Conservation (phyloP, 345 rosid genomes). For the Hibiscus mutabilis region DNA sequence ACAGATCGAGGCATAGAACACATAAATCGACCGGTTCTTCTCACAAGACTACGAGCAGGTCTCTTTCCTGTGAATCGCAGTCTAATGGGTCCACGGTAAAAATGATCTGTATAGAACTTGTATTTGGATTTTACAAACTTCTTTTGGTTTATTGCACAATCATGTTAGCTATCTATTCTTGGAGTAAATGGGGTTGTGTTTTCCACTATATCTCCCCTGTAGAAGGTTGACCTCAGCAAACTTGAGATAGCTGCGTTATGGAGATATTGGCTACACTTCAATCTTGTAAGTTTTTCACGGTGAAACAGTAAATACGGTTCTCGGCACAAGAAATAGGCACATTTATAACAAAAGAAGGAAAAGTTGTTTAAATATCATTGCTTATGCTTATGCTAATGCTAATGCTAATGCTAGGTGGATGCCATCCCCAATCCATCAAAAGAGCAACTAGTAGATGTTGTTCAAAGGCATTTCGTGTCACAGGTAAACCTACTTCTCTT, state of each 20-base stretch:
- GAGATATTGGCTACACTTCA: slow-evolving; percentile 88
- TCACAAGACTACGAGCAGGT: slow-evolving; percentile 63
- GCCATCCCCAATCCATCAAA: slow-evolving; percentile 74
- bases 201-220: slow-evolving; percentile 9
- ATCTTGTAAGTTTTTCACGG: slow-evolving; percentile 53
- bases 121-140: background rate
- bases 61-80: slow-evolving; percentile 78
- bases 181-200: background rate
- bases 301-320: background rate
- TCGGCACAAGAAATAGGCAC: no score
- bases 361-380: background rate
- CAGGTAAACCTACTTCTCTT: slow-evolving; percentile 45
- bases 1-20: slow-evolving; percentile 65
- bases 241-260: slow-evolving; percentile 80
- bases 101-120: background rate
- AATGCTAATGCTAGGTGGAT: slow-evolving; percentile 47
- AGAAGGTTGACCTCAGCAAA: slow-evolving; percentile 90
- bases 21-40: slow-evolving; percentile 73
- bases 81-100: slow-evolving; percentile 65
- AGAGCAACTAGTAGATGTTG: slow-evolving; percentile 73
- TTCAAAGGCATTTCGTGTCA: slow-evolving; percentile 90
- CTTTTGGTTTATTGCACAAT: background rate
- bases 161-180: background rate
- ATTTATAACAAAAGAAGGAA: background rate
- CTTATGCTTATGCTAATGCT: slow-evolving; percentile 15